A percentile compares a stretch with the other conserved stretches of the same genome.
phyloP scores from a whole-genome alignment of 371 early-diverging fungal genomes.

The Cladochytrium tenue region DNA sequence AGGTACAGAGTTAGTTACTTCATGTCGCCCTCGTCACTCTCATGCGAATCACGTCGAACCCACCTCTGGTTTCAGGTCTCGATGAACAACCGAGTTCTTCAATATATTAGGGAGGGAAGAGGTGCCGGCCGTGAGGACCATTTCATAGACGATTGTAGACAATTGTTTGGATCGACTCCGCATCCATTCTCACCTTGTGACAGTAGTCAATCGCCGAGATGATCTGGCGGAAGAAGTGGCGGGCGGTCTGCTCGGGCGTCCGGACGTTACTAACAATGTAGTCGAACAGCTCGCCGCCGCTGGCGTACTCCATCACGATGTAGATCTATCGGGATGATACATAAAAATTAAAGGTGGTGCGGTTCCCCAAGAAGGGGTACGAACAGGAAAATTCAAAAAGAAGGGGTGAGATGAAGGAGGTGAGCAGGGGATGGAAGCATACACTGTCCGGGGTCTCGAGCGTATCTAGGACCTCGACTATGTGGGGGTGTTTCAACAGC shows the following conservation, averaged over 20 bases:
- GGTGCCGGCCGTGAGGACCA: too few species aligned
- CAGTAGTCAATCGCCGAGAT: conserved; percentile 79
- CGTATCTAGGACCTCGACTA: conserved; percentile 57
- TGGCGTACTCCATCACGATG: conserved; percentile 62
- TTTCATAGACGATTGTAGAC: too few species aligned
- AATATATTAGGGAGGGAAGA: not conserved
- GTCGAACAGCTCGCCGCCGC: conserved; percentile 59
- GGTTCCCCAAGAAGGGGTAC: not conserved
- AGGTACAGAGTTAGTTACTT: not conserved
- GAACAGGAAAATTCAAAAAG: not conserved
- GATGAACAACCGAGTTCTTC: conserved; percentile 87
- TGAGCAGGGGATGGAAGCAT: not conserved
- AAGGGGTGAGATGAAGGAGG: not conserved
- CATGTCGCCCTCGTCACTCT: too few species aligned
- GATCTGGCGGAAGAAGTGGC: conserved; percentile 67
- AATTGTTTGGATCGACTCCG: too few species aligned
- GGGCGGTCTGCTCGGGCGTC: conserved; percentile 50
- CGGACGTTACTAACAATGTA: conserved; percentile 45
- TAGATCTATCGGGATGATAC: conserved; percentile 34
- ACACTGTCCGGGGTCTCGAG: conserved; percentile 41
- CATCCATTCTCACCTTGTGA: conserved; percentile 29
- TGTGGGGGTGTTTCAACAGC: conserved; percentile 58
- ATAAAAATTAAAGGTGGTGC: not conserved
- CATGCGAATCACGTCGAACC: too few species aligned
- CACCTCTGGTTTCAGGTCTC: conserved; percentile 91